Conservation (phyloP, 768 basidiomycete species). For the Cubamyces sp. region DNA sequence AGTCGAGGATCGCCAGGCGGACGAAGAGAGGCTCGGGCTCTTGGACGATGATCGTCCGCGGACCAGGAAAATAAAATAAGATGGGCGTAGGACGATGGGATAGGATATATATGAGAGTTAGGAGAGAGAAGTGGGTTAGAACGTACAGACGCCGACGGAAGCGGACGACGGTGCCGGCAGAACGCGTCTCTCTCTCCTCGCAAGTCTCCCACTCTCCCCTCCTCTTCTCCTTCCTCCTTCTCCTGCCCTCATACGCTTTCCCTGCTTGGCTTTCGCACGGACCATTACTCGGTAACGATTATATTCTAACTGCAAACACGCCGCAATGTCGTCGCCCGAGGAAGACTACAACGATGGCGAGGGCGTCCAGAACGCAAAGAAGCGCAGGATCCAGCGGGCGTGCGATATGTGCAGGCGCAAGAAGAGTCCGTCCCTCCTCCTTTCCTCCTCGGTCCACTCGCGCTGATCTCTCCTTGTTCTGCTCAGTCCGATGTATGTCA, state of each 20-base stretch:
- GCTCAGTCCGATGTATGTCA: conserved; percentile 64
- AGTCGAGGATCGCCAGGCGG: neutral
- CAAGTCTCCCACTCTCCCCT: neutral
- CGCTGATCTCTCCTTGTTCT: neutral
- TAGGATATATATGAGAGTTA: neutral
- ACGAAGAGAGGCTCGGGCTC: too few species aligned
- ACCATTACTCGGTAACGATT: neutral
- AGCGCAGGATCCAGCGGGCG: conserved; percentile 73
- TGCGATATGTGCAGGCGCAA: conserved; percentile 85
- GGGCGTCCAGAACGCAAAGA: conserved; percentile 51
- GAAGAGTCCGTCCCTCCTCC: conserved; percentile 60
- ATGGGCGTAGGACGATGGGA: neutral
- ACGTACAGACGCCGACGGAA: neutral
- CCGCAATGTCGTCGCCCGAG: conserved; percentile 65
- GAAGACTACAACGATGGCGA: conserved; percentile 61
- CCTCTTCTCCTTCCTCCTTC: neutral
- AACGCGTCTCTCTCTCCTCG: neutral
- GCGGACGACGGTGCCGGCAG: conserved; percentile 1
- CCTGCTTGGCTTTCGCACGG: neutral
- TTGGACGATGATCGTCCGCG: too few species aligned
- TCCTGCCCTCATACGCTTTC: neutral
- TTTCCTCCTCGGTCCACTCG: neutral
- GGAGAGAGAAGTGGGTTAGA: neutral
- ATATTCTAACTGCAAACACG: too few species aligned
- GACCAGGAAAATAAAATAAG: neutral